Conservation (phyloP, 2,329 filamentous ascomycete genomes). For the Colletotrichum lini region DNA sequence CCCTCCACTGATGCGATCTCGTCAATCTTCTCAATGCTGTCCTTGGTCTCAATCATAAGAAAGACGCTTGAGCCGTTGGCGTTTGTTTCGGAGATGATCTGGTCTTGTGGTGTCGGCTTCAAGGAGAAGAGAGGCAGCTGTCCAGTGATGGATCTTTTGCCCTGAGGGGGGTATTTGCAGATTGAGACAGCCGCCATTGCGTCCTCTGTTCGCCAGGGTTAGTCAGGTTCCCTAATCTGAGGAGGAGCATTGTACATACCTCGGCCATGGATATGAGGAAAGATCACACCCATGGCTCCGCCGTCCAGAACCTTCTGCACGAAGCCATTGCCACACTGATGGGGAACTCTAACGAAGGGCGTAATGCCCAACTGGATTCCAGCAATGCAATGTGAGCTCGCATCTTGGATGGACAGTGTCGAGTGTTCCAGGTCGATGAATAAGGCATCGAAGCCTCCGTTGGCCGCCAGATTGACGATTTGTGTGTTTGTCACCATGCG, state of each 20-base stretch:
- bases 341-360: conserved; percentile 46
- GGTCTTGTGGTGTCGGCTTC: conserved; percentile 44
- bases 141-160: conserved; percentile 47
- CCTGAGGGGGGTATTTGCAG: conserved; percentile 47
- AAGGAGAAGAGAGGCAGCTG: conserved; percentile 46
- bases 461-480: conserved; percentile 52
- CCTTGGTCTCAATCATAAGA: conserved; percentile 49
- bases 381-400: conserved; percentile 48
- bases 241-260: neutral
- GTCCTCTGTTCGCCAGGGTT: conserved; percentile 37
- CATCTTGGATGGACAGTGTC: conserved; percentile 49
- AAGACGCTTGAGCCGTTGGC: conserved; percentile 45
- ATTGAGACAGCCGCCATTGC: conserved; percentile 47
- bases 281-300: conserved; percentile 47
- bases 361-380: conserved; percentile 43
- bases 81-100: conserved; percentile 46
- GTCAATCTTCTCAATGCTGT: conserved; percentile 46
- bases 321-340: conserved; percentile 47
- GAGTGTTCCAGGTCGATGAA: conserved; percentile 59
- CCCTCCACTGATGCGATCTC: conserved; percentile 50
- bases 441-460: conserved; percentile 52
- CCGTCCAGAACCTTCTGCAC: conserved; percentile 48
- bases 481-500: conserved; percentile 47
- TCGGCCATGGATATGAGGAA: conserved; percentile 46
- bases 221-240: neutral